Evolutionary conservation across 2,329 filamentous ascomycete genomes (phyloP).

Genomic region (Fusarium brachygibbosum): DNA sequence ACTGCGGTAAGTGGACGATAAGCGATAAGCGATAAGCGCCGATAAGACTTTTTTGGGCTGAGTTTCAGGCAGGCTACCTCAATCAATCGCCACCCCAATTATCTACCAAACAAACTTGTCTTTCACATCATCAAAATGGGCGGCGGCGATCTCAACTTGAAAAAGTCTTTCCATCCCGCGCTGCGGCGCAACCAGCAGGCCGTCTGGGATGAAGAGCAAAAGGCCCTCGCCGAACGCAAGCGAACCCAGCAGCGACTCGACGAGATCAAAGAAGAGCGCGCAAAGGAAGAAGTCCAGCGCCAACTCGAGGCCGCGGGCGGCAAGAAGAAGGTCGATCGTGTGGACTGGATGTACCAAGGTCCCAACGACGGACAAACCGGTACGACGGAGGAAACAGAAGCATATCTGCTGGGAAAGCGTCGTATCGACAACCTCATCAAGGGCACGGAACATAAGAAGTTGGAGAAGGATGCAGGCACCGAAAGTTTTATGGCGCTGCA

Average conservation of each 20-base stretch:
- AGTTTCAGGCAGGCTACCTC: constrained; percentile 18
- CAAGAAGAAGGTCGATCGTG: constrained; percentile 81
- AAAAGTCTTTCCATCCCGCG: constrained; percentile 94
- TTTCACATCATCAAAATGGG: constrained; percentile 71
- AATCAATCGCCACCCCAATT: constrained; percentile 41
- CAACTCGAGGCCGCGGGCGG: constrained; percentile 92
- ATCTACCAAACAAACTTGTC: background rate
- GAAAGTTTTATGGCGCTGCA: constrained; percentile 73
- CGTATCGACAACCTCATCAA: constrained; percentile 87
- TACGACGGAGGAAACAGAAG: constrained; percentile 90
- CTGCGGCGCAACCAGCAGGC: constrained; percentile 90
- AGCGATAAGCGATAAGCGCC: constrained; percentile 30
- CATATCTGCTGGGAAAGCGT: constrained; percentile 91
- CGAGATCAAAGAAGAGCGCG: constrained; percentile 93
- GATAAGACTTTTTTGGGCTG: constrained; percentile 43
- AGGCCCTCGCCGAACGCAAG: constrained; percentile 94
- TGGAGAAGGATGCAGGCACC: constrained; percentile 79
- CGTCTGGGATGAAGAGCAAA: constrained; percentile 93
- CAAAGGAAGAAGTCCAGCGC: constrained; percentile 90
- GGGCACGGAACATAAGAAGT: constrained; percentile 81
- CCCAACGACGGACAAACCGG: constrained; percentile 82
- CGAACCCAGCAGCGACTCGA: constrained; percentile 91
- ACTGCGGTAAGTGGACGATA: background rate
- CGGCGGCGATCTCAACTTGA: constrained; percentile 93
- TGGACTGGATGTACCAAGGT: constrained; percentile 99